A percentile compares a stretch with the other conserved stretches of the same genome.
These are phyloP conservation scores for Xerocomus alliaceus DNA, from an alignment of 1,284 basidiomycete species.

Conservation along the genomic window DNA sequence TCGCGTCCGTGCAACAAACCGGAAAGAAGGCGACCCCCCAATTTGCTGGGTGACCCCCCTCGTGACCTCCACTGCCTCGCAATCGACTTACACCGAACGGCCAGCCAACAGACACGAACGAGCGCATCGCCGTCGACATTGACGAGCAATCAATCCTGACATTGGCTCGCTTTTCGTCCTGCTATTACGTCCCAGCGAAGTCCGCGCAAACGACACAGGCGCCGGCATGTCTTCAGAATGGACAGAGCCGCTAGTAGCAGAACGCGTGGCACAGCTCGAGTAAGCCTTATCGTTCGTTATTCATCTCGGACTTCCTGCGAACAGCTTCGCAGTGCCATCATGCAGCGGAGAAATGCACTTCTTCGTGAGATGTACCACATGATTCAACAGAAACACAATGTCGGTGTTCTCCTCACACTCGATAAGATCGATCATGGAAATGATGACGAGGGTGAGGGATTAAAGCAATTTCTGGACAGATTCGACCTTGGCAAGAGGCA, in stretches of 20 bases:
- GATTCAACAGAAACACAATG: slow-evolving; percentile 56
- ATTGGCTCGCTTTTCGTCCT: background rate
- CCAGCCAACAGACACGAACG: background rate
- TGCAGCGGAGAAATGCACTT: slow-evolving; percentile 66
- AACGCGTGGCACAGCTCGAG: slow-evolving; percentile 50
- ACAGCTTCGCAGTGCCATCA: slow-evolving; percentile 55
- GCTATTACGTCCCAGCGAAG: background rate
- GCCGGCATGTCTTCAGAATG: slow-evolving; percentile 31
- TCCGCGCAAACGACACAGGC: slow-evolving; percentile 8
- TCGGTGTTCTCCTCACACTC: slow-evolving; percentile 48
- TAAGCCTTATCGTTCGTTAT: slow-evolving; percentile 32
- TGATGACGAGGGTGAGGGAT: slow-evolving; percentile 48
- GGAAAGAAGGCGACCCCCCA: slow-evolving; percentile 11
- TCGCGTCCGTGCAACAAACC: background rate
- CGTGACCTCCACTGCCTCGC: slow-evolving; percentile 16
- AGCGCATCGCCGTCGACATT: slow-evolving; percentile 9
- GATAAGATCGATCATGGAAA: slow-evolving; percentile 35
- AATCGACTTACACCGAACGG: too few relatives aligned
- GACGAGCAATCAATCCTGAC: background rate
- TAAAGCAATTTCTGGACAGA: slow-evolving; percentile 58
- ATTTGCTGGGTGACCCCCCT: slow-evolving; percentile 11
- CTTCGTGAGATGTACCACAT: slow-evolving; percentile 72
- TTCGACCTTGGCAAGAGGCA: slow-evolving; percentile 58
- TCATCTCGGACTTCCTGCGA: background rate
- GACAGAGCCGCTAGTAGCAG: slow-evolving; percentile 44